A percentile compares a stretch with the other conserved stretches of the same genome.
Conservation (phyloP, 768 basidiomycete species). For the Macrolepiota albuminosa region DNA sequence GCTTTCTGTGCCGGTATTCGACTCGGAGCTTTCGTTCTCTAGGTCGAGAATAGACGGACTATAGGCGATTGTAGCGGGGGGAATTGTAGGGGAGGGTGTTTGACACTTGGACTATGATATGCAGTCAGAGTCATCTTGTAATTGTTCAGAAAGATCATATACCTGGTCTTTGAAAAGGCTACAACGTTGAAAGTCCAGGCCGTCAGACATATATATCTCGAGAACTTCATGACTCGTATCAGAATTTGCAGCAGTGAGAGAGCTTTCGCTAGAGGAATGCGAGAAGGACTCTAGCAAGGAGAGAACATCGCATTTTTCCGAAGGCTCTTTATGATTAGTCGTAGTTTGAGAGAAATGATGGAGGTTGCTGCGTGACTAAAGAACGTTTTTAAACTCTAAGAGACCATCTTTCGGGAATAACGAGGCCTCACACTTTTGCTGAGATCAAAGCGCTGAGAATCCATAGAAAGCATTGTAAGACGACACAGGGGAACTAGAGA, state of each 20-base stretch:
- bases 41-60: background rate
- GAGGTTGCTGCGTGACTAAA: conserved; percentile 1
- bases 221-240: background rate
- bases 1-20: background rate
- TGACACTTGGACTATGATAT: background rate
- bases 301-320: background rate
- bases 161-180: conserved; percentile 12
- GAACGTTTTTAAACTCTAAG: background rate
- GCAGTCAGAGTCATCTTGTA: too few relatives aligned
- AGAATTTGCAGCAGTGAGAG: background rate
- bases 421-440: conserved; percentile 17
- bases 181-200: conserved; percentile 24
- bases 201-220: background rate
- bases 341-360: background rate
- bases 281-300: background rate
- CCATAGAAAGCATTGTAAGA: conserved; percentile 16
- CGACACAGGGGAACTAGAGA: background rate
- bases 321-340: background rate
- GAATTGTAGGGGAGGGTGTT: background rate
- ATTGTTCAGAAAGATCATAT: background rate
- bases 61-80: background rate
- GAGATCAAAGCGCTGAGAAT: conserved; percentile 26
- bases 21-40: background rate
- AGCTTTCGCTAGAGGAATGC: background rate
- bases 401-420: background rate